Evolutionary conservation across 1,284 basidiomycete genomes (phyloP).

Genomic region (Omphalotus olearius): DNA sequence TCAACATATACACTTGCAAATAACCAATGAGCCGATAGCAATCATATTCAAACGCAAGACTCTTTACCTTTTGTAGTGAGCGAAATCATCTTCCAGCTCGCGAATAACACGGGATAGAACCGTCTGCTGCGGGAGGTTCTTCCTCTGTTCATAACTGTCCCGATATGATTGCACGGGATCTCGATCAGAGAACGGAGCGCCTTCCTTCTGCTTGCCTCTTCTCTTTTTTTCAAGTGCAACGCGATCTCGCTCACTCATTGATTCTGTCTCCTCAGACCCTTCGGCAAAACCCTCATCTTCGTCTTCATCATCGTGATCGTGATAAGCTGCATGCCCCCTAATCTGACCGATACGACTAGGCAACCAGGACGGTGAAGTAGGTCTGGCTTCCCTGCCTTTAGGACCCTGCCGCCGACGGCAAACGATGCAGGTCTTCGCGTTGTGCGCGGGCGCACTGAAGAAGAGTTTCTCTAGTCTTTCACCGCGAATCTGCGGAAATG

Average conservation of each 20-base stretch:
- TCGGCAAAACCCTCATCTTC: conserved; percentile 50
- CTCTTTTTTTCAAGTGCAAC: conserved; percentile 7
- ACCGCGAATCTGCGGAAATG: conserved; percentile 80
- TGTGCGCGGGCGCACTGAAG: conserved; percentile 73
- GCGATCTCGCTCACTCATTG: conserved; percentile 15
- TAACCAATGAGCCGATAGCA: not conserved
- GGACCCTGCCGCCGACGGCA: conserved; percentile 47
- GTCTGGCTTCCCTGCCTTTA: conserved; percentile 2
- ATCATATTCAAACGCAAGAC: conserved; percentile 22
- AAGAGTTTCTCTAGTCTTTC: conserved; percentile 73
- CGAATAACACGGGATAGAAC: conserved; percentile 73
- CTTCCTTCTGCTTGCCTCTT: conserved; percentile 23
- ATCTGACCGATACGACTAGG: conserved; percentile 16
- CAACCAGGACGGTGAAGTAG: conserved; percentile 22
- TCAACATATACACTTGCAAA: conserved; percentile 74
- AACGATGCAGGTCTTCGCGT: conserved; percentile 60
- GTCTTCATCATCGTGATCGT: conserved; percentile 19
- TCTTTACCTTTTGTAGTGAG: conserved; percentile 87
- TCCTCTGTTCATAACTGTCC: conserved; percentile 28
- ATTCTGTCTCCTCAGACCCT: conserved; percentile 32
- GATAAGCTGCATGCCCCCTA: not conserved
- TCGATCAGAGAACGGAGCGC: conserved; percentile 4
- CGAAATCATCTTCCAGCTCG: conserved; percentile 88
- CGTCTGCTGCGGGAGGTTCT: conserved; percentile 73
- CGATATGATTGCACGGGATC: conserved; percentile 23